Percentiles rank a stretch among this genome's conserved stretches.
Conservation (phyloP, 495 filamentous ascomycete species). For the Xeromyces bisporus region DNA sequence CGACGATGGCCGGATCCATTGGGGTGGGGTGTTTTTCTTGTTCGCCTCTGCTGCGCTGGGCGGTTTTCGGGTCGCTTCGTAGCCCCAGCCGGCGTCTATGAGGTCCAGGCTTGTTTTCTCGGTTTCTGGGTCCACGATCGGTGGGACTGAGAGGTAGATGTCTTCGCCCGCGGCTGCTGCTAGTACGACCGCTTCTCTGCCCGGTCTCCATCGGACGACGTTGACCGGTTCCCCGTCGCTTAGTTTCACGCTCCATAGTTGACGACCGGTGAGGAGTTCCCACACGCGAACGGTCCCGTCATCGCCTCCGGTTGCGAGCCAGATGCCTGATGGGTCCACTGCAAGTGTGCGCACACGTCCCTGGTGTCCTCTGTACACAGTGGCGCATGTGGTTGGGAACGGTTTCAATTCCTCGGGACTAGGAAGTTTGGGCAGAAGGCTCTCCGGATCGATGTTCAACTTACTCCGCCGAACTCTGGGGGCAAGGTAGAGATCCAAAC, state of each 20-base stretch:
- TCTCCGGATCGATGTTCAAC: slow-evolving; percentile 91
- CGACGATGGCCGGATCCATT: slow-evolving; percentile 68
- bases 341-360: slow-evolving; percentile 72
- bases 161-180: slow-evolving; percentile 71
- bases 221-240: slow-evolving; percentile 72
- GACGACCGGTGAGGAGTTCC: slow-evolving; percentile 73
- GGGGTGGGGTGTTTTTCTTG: slow-evolving; percentile 58
- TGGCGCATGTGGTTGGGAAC: slow-evolving; percentile 77
- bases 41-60: slow-evolving; percentile 37
- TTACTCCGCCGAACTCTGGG: slow-evolving; percentile 83
- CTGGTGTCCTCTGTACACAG: slow-evolving; percentile 72
- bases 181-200: slow-evolving; percentile 62
- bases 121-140: slow-evolving; percentile 49
- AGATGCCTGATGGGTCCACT: slow-evolving; percentile 60
- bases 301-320: slow-evolving; percentile 81
- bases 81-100: slow-evolving; percentile 77
- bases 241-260: slow-evolving; percentile 69
- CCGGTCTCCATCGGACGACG: slow-evolving; percentile 76
- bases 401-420: slow-evolving; percentile 82
- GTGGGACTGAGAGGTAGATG: slow-evolving; percentile 67
- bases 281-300: slow-evolving; percentile 86
- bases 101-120: slow-evolving; percentile 58
- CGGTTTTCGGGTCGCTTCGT: slow-evolving; percentile 53
- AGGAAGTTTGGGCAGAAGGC: slow-evolving; percentile 85
- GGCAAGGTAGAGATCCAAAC: slow-evolving; percentile 86